These are phyloP conservation scores for Solanum hybrid DNA, from an alignment of 305 asterid genomes.

Conservation along the genomic window DNA sequence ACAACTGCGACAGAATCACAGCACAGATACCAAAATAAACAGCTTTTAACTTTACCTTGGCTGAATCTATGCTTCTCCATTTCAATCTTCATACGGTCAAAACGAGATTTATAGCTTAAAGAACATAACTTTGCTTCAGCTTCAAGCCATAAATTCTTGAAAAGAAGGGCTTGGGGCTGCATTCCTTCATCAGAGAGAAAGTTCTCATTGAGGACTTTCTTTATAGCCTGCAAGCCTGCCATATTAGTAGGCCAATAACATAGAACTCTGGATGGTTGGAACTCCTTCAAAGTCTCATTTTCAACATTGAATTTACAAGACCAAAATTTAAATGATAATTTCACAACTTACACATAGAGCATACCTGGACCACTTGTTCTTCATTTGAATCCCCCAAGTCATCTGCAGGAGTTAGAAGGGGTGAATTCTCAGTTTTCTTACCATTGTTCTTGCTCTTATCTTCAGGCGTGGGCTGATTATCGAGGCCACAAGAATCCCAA, in stretches of 20 bases:
- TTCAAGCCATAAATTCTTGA: slow-evolving; percentile 85
- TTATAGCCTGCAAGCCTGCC: slow-evolving; percentile 54
- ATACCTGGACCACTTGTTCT: slow-evolving; percentile 62
- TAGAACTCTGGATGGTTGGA: background rate
- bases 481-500: slow-evolving; percentile 17
- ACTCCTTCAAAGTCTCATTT: background rate
- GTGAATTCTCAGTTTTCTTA: slow-evolving; percentile 33
- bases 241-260: background rate
- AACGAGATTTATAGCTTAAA: slow-evolving; percentile 62
- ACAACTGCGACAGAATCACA: background rate
- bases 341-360: slow-evolving; percentile 1
- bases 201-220: slow-evolving; percentile 73
- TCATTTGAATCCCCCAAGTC: slow-evolving; percentile 34
- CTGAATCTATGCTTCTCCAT: slow-evolving; percentile 41
- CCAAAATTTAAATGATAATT: background rate
- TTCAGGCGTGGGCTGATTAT: slow-evolving; percentile 13
- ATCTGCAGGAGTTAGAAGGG: slow-evolving; percentile 22
- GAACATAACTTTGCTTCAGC: slow-evolving; percentile 88
- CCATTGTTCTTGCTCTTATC: slow-evolving; percentile 15
- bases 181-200: slow-evolving; percentile 42
- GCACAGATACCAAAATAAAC: background rate
- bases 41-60: slow-evolving; percentile 41
- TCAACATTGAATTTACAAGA: background rate
- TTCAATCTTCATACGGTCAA: slow-evolving; percentile 57
- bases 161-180: slow-evolving; percentile 54